Conservation (phyloP, 2,329 filamentous ascomycete genomes). For the Alternaria postmessia region DNA sequence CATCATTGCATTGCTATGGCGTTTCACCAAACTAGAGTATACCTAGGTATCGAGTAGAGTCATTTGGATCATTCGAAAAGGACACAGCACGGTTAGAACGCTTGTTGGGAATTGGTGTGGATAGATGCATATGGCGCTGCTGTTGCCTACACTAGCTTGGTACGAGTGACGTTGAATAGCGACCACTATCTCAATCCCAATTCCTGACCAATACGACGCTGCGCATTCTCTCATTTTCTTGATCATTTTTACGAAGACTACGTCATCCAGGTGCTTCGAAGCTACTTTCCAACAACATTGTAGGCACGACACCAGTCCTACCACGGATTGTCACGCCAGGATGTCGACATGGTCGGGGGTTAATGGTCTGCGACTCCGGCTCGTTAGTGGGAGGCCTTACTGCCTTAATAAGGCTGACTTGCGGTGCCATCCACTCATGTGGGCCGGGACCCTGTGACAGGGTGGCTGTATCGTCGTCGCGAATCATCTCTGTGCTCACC, state of each 20-base stretch:
- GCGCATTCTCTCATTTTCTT: neutral
- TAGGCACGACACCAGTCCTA: conserved; percentile 22
- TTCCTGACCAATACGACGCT: neutral
- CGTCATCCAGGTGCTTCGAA: neutral
- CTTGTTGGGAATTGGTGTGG: conserved; percentile 32
- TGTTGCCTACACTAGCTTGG: conserved; percentile 37
- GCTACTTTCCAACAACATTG: neutral
- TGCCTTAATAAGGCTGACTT: conserved; percentile 46
- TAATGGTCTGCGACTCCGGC: conserved; percentile 38
- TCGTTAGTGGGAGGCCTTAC: conserved; percentile 46
- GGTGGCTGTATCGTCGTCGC: conserved; percentile 6
- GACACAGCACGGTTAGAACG: conserved; percentile 8
- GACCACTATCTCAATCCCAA: conserved; percentile 11
- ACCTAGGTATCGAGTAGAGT: conserved; percentile 17
- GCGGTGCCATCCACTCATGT: conserved; percentile 19
- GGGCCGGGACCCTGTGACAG: conserved; percentile 12
- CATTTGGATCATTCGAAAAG: conserved; percentile 19
- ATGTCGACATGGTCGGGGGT: conserved; percentile 24
- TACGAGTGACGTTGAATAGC: conserved; percentile 17
- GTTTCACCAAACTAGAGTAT: conserved; percentile 27
- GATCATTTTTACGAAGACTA: neutral
- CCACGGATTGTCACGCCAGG: conserved; percentile 27
- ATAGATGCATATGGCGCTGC: conserved; percentile 32
- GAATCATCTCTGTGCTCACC: conserved; percentile 9
- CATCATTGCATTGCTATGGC: conserved; percentile 29